Base-by-base conservation (phyloP, 2,329 filamentous ascomycete genomes). In the Trichoderma sp. region DNA sequence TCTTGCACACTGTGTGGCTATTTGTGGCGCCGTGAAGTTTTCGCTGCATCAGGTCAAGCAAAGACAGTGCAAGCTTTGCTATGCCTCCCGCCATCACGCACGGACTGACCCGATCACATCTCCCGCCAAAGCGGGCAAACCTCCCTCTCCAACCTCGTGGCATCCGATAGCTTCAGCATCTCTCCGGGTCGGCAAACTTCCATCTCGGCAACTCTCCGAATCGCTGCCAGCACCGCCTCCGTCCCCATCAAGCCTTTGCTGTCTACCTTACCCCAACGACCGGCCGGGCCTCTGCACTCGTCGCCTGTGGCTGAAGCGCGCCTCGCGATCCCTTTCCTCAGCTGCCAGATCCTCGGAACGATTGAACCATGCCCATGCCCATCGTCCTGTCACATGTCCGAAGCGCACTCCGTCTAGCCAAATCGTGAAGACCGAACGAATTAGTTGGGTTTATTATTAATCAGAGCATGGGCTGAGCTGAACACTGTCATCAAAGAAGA, bases 371-470 rank as follows among this genome's bases (percentile, higher is more conserved):
- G 34, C 34, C 67, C 71, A 78, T 77, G 75, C 71, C 71, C 72
- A 75, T 70, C 68, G 72, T 70, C 72, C 69, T 69, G 67, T 72
- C 72, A 61, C 70, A 71, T 65, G 68, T 72, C 68, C 71, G 69
- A 63, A 69, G 70, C 64, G 71, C 74, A 66, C 69, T 73, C 66
- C 71, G 69, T 67, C 69, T 72, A 65, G 69, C 72, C 64, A 75
- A 76, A 57, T 75, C 74, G 55, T 76, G 71, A 75, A 68, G 67
- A 57, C 28, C 39, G 12, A 30, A 44, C 21, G 43, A 24, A 54
- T 41, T 30, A 30, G 26, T 9, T 52, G n/a, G 43, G 52, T 62
- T 45, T 51, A 47, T 64, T 52, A 55, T 63, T 48, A 52, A 56
- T 45, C 62, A 64, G 71, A 73, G 73, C 68, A 77, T 75, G 75